A percentile compares a stretch with the other conserved stretches of the same genome.
Evolutionary conservation across 2,329 filamentous ascomycete species (phyloP).

Genomic region (Penicillium sp.): DNA sequence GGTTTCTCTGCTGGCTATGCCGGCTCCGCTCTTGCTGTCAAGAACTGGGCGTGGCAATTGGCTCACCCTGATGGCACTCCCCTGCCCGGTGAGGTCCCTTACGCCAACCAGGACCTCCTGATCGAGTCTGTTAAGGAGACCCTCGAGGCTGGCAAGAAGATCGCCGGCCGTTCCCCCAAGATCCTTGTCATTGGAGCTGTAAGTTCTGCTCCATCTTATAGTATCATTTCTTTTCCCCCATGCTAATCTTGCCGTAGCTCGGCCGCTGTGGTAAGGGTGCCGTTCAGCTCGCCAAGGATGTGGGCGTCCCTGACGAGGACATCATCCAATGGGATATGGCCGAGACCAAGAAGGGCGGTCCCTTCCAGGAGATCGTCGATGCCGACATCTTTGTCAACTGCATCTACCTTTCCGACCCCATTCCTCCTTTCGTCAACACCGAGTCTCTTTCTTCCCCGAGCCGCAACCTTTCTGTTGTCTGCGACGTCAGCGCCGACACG

Average conservation of each 20-base stretch:
- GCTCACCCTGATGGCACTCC: constrained; percentile 68
- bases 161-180: constrained; percentile 69
- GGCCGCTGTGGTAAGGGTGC: constrained; percentile 81
- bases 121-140: constrained; percentile 74
- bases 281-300: constrained; percentile 75
- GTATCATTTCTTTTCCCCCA: neutral
- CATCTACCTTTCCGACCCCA: constrained; percentile 81
- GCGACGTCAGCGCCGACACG: constrained; percentile 66
- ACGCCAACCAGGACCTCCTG: constrained; percentile 72
- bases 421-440: constrained; percentile 78
- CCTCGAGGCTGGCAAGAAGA: constrained; percentile 68
- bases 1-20: constrained; percentile 76
- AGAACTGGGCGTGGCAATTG: constrained; percentile 84
- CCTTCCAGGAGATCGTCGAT: constrained; percentile 75
- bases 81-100: constrained; percentile 63
- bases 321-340: constrained; percentile 78
- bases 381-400: constrained; percentile 80
- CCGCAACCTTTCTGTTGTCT: constrained; percentile 78
- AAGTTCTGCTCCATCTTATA: constrained; percentile 29
- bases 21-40: constrained; percentile 71
- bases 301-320: constrained; percentile 70
- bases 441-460: constrained; percentile 68
- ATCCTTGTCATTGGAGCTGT: constrained; percentile 81
- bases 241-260: constrained; percentile 32
- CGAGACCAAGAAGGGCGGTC: constrained; percentile 75